Evolutionary conservation across 2,329 filamentous ascomycete species (phyloP), one percentile per base, ranked within the genome.

Genomic region (Gyromitra esculenta): DNA sequence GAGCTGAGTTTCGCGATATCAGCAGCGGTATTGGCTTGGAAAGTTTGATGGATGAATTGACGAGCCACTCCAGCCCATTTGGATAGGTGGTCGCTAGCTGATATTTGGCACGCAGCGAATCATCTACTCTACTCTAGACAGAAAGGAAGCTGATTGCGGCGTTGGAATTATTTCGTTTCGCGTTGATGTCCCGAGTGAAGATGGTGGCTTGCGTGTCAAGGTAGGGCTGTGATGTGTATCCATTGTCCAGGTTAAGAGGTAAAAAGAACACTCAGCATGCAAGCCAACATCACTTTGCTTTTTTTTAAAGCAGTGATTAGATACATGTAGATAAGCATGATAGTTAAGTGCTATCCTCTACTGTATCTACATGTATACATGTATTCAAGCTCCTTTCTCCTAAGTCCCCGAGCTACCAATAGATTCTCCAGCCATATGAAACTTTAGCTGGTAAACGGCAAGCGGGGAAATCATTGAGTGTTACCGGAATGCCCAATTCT

Each of bases 251-350:
- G 65, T 18, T 59, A 59, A 6, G 18, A 35, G 43, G 25, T 25
- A 57, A 56, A 37, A 48, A 56, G 54, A 56, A 73, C 64, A 50
- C 72, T 56, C 45, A 56, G 56, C 70, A 69, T 69, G 64, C 63
- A 73, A 68, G 52, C 70, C 54, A 72, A 31, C 43, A 54, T 31
- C 48, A 31, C 37, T 39, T 71, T 75, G 59, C 59, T 70, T 75
- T 64, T 75, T 59, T n/a, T 57, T 39, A 37, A 63, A 50, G 35
- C 18, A 57, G 57, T 64, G 70, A 65, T 70, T 50, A 57, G 59
- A 69, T 63, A 21, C 18, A 21, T 21, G 18, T 21, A 63, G 50
- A 57, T 63, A 41, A 62, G 43, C 57, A 75, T 25, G 39, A 31
- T 25, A 52, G 31, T 7, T 52, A 15, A 4, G 31, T 56, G 64